Percentiles rank a stretch among this genome's conserved stretches.
These are phyloP conservation scores for Bonia amplexicaulis DNA, from an alignment of 176 grass and related monocot species.

Conservation along the genomic window DNA sequence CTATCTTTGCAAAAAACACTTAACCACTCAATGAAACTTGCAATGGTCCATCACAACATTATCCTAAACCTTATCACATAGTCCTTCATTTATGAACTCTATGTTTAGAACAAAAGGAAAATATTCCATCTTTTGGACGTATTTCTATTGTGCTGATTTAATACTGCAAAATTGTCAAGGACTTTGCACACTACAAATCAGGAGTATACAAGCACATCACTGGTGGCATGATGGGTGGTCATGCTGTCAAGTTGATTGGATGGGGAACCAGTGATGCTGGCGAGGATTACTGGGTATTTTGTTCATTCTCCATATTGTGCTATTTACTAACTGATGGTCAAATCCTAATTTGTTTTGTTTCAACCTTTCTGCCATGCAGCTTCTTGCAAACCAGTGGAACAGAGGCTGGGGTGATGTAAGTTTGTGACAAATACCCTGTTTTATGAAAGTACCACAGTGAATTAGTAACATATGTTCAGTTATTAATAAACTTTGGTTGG, in stretches of 20 bases:
- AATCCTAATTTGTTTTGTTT: neutral
- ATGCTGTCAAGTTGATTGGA: slow-evolving; percentile 91
- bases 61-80: no score
- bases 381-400: slow-evolving; percentile 97
- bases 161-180: slow-evolving; percentile 38
- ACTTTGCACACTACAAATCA: slow-evolving; percentile 95
- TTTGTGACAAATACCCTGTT: slow-evolving; percentile 1
- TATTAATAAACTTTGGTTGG: neutral
- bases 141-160: slow-evolving; percentile 14
- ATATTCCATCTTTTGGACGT: neutral
- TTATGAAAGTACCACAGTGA: neutral
- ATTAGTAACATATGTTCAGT: neutral
- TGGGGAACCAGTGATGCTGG: slow-evolving; percentile 86
- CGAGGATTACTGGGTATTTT: slow-evolving; percentile 90
- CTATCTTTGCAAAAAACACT: no score
- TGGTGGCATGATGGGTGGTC: slow-evolving; percentile 69
- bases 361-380: slow-evolving; percentile 43
- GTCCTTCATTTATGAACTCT: no score
- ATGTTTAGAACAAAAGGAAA: neutral
- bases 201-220: slow-evolving; percentile 92
- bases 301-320: neutral
- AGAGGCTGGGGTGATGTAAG: slow-evolving; percentile 95
- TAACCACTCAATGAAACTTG: no score
- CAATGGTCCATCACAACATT: no score
- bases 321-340: neutral